Percentiles rank a stretch among this genome's conserved stretches.
These are phyloP conservation scores for Mesembryanthemum crystallinum DNA, from an alignment of 148 eudicot species.

Conservation along the genomic window DNA sequence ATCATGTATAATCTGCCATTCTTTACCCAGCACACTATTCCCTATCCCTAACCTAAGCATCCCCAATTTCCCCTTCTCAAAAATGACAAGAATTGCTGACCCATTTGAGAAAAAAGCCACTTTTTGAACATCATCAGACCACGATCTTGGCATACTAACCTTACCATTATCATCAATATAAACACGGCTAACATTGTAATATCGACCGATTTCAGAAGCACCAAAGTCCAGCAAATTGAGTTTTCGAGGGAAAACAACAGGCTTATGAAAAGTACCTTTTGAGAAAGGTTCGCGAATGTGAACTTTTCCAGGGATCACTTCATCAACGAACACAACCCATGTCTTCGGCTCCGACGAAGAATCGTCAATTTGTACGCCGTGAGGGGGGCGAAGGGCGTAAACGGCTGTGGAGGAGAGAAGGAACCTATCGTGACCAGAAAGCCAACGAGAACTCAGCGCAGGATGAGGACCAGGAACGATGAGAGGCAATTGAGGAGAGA, in stretches of 20 bases:
- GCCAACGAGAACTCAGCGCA: not conserved
- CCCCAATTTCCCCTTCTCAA: constrained; percentile 8
- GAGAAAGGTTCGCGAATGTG: constrained; percentile 5
- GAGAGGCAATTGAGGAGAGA: constrained; percentile 16
- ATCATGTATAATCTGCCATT: constrained; percentile 21
- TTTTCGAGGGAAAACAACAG: not conserved
- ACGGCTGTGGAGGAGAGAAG: not conserved
- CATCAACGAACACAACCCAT: constrained; percentile 20
- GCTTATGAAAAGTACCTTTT: not conserved
- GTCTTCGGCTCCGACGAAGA: not conserved
- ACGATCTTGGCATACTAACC: not conserved
- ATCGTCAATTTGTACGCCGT: not conserved
- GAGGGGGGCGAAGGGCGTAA: constrained; percentile 4
- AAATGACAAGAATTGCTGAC: not conserved
- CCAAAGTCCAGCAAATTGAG: constrained; percentile 4
- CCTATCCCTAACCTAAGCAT: constrained; percentile 14
- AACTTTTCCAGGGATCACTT: not conserved
- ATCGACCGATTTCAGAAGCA: constrained; percentile 15
- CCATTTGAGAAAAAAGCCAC: not conserved
- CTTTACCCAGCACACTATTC: not conserved
- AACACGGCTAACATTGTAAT: constrained; percentile 6
- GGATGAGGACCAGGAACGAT: not conserved
- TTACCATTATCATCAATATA: not conserved
- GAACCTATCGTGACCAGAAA: no score
- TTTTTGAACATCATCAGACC: not conserved